These are phyloP conservation scores for Aaosphaeria arxii DNA, from an alignment of 2,329 filamentous ascomycete genomes.

Conservation along the genomic window DNA sequence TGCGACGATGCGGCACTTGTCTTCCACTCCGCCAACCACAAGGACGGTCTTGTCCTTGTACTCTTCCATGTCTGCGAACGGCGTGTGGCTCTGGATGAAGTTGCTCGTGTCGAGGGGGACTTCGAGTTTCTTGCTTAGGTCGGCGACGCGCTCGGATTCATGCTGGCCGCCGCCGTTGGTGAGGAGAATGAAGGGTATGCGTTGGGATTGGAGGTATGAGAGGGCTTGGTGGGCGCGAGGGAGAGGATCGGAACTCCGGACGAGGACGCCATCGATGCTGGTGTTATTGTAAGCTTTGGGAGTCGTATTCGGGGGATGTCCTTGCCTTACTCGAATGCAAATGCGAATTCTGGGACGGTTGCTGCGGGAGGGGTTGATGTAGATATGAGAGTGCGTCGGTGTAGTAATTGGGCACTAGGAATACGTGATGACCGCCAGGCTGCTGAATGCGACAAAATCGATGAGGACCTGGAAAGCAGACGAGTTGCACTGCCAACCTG, in stretches of 20 bases:
- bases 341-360: conserved; percentile 47
- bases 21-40: conserved; percentile 47
- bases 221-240: conserved; percentile 75
- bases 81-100: conserved; percentile 90
- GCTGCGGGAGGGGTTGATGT: conserved; percentile 11
- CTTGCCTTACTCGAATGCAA: conserved; percentile 54
- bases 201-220: conserved; percentile 66
- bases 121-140: conserved; percentile 65
- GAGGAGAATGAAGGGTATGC: conserved; percentile 87
- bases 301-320: conserved; percentile 7
- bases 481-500: too few relatives aligned
- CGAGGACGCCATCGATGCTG: conserved; percentile 91
- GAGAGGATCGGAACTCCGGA: conserved; percentile 76
- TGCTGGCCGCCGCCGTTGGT: conserved; percentile 92
- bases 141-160: conserved; percentile 69
- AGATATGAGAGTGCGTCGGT: conserved; percentile 25
- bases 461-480: background rate
- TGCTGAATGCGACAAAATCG: background rate
- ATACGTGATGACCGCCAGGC: background rate
- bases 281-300: conserved; percentile 21
- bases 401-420: background rate
- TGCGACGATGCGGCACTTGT: conserved; percentile 68
- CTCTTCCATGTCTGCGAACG: conserved; percentile 66
- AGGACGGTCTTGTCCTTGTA: conserved; percentile 54
- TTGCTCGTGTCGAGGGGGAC: conserved; percentile 63